Base-by-base conservation (phyloP, 2,329 filamentous ascomycete genomes). In the Aspergillus caelatus region DNA sequence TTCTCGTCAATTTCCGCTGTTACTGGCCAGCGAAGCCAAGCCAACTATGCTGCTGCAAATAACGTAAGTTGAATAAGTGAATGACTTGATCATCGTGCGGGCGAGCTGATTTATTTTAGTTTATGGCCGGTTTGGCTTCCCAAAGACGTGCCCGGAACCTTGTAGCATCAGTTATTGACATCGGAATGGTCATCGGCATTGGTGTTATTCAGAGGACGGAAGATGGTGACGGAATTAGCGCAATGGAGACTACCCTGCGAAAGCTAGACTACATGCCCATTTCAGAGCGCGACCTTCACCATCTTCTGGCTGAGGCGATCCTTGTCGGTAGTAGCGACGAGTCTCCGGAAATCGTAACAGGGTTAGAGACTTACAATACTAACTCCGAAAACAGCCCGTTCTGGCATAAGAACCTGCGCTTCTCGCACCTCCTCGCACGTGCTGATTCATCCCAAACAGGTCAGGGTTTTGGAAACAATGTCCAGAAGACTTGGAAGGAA, bases 41-140 rank as follows among this genome's bases (percentile, higher is more conserved):
- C 71, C 5, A 72, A 68, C n/a, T 82, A 82, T 59, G 67, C 70
- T 5, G 78, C 79, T 11, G 78, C 75, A 7, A 80, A 80, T 53
- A 60, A 60, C 23, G 58, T 54, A 60, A 54, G 58, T 30, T 52
- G n/a, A 60, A 60, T 6, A 39, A 19, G 19, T n/a, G 14, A 26
- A 6, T 32, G 8, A 32, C 46, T 9, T 60, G 28, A 52, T 32
- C 23, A 54, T n/a, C 34, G 34, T 43, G 34, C 10, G 16, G 34
- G 28, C 8, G 7, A 26, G 48, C 58, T 60, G 48, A 60, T n/a
- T 60, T 54, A 9, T 43, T 60, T 65, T 61, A 68, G 12, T 82
- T 77, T 65, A 79, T 81, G 75, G 65, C 61, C 1, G 71, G 23
- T 60, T 62, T 74, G 52, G 61, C 63, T 1, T 41, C 62, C 3